phyloP scores from a whole-genome alignment of 2,329 filamentous ascomycete species.

The Neopestalotiopsis sp. region DNA sequence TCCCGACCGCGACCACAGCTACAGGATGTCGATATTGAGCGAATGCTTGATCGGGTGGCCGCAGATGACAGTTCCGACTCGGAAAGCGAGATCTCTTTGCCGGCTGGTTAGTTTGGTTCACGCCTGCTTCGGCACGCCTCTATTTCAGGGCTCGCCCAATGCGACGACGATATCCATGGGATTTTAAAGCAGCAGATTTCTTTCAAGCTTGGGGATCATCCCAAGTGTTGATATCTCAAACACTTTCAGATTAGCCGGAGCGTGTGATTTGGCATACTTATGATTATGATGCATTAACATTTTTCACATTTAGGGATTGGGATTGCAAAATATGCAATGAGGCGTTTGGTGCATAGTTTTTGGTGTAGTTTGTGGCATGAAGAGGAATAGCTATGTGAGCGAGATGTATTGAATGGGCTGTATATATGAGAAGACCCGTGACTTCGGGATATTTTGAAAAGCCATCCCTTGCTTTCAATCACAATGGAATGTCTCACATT shows the following conservation, averaged over 20 bases:
- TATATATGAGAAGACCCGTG: not conserved
- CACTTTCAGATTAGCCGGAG: not conserved
- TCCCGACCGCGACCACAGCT: constrained; percentile 47
- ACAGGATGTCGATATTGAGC: constrained; percentile 61
- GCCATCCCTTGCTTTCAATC: constrained; percentile 9
- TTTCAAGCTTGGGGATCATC: not conserved
- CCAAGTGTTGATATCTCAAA: not conserved
- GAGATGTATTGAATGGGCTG: not conserved
- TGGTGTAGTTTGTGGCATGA: not conserved
- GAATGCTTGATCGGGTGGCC: constrained; percentile 59
- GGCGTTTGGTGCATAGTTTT: constrained; percentile 5
- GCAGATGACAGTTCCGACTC: constrained; percentile 61
- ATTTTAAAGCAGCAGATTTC: not conserved
- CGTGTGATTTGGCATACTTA: constrained; percentile 6
- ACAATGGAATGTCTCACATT: constrained; percentile 8
- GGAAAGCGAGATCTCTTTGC: constrained; percentile 61
- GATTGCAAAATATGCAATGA: not conserved
- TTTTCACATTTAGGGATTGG: constrained; percentile 22
- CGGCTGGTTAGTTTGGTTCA: constrained; percentile 30
- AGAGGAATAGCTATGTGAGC: not conserved
- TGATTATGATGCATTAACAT: constrained; percentile 23
- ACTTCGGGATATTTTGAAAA: not conserved
- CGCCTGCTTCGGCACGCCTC: not conserved
- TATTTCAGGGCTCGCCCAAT: not conserved
- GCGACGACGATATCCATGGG: not conserved